Conservation (phyloP, 139 green algal species). For the Chlorella sorokiniana region DNA sequence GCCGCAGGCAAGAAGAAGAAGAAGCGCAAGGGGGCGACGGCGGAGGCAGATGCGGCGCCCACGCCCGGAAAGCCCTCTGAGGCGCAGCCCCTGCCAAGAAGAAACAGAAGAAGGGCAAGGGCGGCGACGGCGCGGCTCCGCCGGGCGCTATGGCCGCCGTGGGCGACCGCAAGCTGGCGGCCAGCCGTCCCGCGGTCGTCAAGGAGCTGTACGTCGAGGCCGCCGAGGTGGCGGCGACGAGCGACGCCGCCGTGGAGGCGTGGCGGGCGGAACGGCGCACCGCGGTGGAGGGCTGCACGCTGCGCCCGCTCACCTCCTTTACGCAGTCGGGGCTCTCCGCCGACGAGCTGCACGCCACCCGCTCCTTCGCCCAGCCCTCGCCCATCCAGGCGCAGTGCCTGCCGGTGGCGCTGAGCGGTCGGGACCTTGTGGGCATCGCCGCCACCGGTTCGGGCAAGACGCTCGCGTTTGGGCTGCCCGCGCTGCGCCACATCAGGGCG, state of each 20-base stretch:
- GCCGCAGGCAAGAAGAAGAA: constrained; percentile 25
- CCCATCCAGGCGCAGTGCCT: constrained; percentile 87
- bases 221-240: constrained; percentile 42
- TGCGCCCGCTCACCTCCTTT: constrained; percentile 39
- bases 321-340: constrained; percentile 58
- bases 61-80: not conserved
- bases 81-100: constrained; percentile 8
- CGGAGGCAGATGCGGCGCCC: not conserved
- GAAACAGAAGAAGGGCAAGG: constrained; percentile 35
- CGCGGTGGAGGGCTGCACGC: constrained; percentile 48
- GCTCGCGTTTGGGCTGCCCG: constrained; percentile 86
- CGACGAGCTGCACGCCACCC: constrained; percentile 70
- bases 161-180: constrained; percentile 59
- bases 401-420: constrained; percentile 81
- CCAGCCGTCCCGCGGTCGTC: constrained; percentile 52
- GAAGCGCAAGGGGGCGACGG: constrained; percentile 25
- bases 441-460: constrained; percentile 85
- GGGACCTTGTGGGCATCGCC: constrained; percentile 89
- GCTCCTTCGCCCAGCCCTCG: constrained; percentile 70
- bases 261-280: constrained; percentile 57
- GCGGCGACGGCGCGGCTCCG: constrained; percentile 5
- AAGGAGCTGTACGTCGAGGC: constrained; percentile 68
- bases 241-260: constrained; percentile 39
- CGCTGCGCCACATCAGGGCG: constrained; percentile 75
- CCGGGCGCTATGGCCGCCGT: constrained; percentile 52